Evolutionary conservation across 208 protist genomes (phyloP).

Genomic region (Acanthamoeba castellanii): DNA sequence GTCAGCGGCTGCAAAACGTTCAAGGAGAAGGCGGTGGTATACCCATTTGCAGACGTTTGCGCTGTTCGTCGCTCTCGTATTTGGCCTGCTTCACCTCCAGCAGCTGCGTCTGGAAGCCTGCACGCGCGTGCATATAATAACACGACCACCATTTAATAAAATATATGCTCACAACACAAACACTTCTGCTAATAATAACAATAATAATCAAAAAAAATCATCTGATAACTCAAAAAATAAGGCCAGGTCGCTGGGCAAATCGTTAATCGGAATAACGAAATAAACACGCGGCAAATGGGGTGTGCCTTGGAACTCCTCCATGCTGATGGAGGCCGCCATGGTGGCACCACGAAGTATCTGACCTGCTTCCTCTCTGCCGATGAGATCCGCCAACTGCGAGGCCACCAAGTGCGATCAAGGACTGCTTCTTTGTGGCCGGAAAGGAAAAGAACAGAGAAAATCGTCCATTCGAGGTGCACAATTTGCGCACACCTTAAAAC

Average conservation of each 20-base stretch:
- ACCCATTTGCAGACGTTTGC: conserved; percentile 22
- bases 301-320: conserved; percentile 62
- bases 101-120: conserved; percentile 50
- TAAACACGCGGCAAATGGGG: neutral
- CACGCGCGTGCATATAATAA: neutral
- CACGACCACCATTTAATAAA: too few species aligned
- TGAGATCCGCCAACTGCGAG: neutral
- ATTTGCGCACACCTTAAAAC: too few species aligned
- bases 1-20: too few species aligned
- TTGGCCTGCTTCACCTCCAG: conserved; percentile 50
- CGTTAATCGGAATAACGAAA: neutral
- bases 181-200: neutral
- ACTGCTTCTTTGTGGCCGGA: too few species aligned
- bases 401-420: too few species aligned
- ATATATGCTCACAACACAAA: too few species aligned
- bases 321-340: conserved; percentile 39
- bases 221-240: too few species aligned
- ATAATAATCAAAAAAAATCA: neutral
- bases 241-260: too few species aligned
- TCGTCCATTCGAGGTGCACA: too few species aligned
- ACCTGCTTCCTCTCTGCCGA: too few species aligned
- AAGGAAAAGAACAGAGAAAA: too few species aligned
- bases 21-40: neutral
- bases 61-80: conserved; percentile 42
- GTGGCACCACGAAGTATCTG: too few species aligned